Percentiles rank a stretch among this genome's conserved stretches.
Conservation (phyloP, 169 alveolate genomes). For the Plasmodium malariae region DNA sequence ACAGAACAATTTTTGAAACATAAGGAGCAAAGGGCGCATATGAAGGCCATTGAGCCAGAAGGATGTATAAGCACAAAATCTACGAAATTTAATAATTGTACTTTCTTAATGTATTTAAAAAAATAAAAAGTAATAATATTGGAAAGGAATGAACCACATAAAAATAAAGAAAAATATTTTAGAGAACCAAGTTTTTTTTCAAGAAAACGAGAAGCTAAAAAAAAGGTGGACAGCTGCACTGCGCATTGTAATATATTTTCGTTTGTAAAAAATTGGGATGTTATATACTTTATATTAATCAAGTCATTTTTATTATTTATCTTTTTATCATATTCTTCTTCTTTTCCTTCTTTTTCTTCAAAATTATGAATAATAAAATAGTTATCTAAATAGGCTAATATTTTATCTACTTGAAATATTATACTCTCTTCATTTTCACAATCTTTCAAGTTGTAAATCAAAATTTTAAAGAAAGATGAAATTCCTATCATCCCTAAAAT, state of each 20-base stretch:
- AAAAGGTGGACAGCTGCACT: conserved; percentile 54
- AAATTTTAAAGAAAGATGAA: conserved; percentile 46
- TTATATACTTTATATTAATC: conserved; percentile 45
- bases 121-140: conserved; percentile 25
- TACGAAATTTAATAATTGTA: conserved; percentile 34
- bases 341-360: not conserved
- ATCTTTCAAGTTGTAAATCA: conserved; percentile 47
- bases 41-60: conserved; percentile 74
- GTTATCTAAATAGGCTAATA: conserved; percentile 43
- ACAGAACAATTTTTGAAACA: conserved; percentile 59
- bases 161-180: conserved; percentile 44
- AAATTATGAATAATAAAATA: conserved; percentile 46
- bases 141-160: conserved; percentile 49
- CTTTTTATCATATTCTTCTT: not conserved
- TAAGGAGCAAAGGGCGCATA: conserved; percentile 66
- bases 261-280: conserved; percentile 49
- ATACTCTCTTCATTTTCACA: conserved; percentile 38
- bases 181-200: conserved; percentile 63
- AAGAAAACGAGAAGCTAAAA: conserved; percentile 68
- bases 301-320: not conserved
- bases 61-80: conserved; percentile 65
- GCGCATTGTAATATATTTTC: conserved; percentile 59
- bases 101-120: conserved; percentile 22
- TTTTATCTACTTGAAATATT: conserved; percentile 26
- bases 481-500: conserved; percentile 64